Evolutionary conservation across 1,139 yeast genomes (phyloP), one percentile per base, ranked within the genome.

Genomic region (Blastobotrys arbuscula): DNA sequence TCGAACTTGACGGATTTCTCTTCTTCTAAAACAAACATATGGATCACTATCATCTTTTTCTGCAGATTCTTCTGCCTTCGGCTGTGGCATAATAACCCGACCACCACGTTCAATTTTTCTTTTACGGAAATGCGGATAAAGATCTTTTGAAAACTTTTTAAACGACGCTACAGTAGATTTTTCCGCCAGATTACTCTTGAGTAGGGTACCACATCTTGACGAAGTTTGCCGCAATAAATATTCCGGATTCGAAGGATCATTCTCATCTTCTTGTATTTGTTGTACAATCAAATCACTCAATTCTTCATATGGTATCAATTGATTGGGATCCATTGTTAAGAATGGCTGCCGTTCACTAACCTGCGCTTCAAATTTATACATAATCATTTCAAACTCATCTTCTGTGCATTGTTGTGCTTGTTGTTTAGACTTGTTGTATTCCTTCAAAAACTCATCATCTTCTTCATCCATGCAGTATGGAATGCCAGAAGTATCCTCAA

Each of bases 11-110:
- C 98, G 81, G 57, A 89, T 84, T 62, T 90, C 98, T 67, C 99
- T 84, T 60, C 97, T 81, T 62, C 99, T 79, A 72, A 94, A 92
- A 70, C 97, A 88, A 41, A 89, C 84, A 66, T 94, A 92, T 1
- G 99, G 97, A 66, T 92, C 97, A 53, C 78, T 80, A 61, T 92
- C 98, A 61, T 90, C 97, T 59, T 86, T 86, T 56, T 89, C 96
- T 10, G 39, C 39, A 50, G 79, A 80, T 59, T 87, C 94, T 68
- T 90, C 97, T 63, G 86, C 89, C 64, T 83, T 85, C 44, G 94
- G 72, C 9, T 74, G 67, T 1, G 97, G 96, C 58, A 79, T 78
- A 37, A 94, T 77, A 10, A 84, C 67, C 58, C 78, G 78, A 28
- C 97, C 97, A 30, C 74, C 71, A 50, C 89, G 74, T 45, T 70